Evolutionary conservation across 1,284 basidiomycete genomes (phyloP), one percentile per base, ranked within the genome.

Genomic region (Rugiboletus extremiorientalis): DNA sequence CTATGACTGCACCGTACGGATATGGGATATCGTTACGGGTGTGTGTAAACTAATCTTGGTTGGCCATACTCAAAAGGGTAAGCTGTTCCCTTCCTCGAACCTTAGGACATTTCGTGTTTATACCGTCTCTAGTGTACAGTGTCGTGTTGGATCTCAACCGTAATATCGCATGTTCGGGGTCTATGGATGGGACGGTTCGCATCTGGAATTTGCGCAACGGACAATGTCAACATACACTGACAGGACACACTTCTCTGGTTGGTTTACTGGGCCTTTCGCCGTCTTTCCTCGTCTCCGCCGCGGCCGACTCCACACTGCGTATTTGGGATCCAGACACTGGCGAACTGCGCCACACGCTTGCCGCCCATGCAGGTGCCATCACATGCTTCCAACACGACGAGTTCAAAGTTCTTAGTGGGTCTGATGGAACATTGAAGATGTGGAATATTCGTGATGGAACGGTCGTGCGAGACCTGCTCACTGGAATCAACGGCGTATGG

Each of bases 321-420:
- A 85, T 97, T 23, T 97, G 96, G 95, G 89, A 97, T 68, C 91
- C 94, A 3, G 85, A 88, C 42, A 86, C 84, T 1, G 92, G 92
- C 54, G 84, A 88, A 61, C 80, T 92, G 38, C 85, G 84, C 36
- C 88, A 94, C 66, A 87, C 88, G 1, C 83, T 97, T 41, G 86
- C 89, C 2, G 92, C 91, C 2, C 95, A 97, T 73, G 89, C 91
- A 5, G 94, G 94, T 25, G 94, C 95, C 15, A 97, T 98, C 66
- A 97, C 95, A 10, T 98, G 95, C 74, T 97, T 97, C 83, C 92
- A 95, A 74, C 95, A 97, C 67, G 95, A 97, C 70, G 95, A 97
- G 70, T 92, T 92, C 79, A 96, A 96, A 72, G 92, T 98, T 50
- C 81, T 98, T 43, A 92, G 89, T 64, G 95, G 96, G 10, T 92